phyloP scores from a whole-genome alignment of 805 yeast species.

The Sugiyamaella qingdaonensis region DNA sequence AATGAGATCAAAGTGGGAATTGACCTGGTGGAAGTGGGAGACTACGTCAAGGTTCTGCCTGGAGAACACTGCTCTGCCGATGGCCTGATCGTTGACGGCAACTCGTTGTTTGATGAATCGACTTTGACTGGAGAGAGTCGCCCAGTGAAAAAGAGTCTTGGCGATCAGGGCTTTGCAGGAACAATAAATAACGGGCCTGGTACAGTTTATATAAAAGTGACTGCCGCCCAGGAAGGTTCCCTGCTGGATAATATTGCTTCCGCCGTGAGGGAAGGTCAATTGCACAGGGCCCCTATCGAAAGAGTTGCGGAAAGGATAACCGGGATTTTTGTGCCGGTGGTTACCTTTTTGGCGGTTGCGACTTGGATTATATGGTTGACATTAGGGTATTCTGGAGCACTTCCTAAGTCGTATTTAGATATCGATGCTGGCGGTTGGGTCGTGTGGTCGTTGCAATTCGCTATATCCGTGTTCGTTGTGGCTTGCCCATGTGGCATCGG shows the following conservation, averaged over 20 bases:
- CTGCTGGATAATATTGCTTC: slow-evolving; percentile 64
- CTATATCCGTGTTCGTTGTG: slow-evolving; percentile 74
- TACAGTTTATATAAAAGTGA: slow-evolving; percentile 51
- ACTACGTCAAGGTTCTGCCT: slow-evolving; percentile 47
- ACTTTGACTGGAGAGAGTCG: slow-evolving; percentile 81
- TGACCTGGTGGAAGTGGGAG: slow-evolving; percentile 76
- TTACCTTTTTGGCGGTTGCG: slow-evolving; percentile 52
- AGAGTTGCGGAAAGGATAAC: slow-evolving; percentile 64
- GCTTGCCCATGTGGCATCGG: slow-evolving; percentile 89
- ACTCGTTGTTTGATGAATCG: slow-evolving; percentile 81
- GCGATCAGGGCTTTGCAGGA: slow-evolving; percentile 70
- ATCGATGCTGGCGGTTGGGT: slow-evolving; percentile 70
- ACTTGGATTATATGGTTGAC: slow-evolving; percentile 70
- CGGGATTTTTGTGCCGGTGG: slow-evolving; percentile 68
- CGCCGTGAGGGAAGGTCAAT: slow-evolving; percentile 69
- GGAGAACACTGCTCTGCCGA: slow-evolving; percentile 67
- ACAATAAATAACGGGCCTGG: slow-evolving; percentile 60
- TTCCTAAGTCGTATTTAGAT: slow-evolving; percentile 56
- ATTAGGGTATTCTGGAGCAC: slow-evolving; percentile 49
- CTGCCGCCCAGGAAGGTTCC: slow-evolving; percentile 59
- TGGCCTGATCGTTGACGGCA: slow-evolving; percentile 63
- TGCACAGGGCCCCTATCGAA: slow-evolving; percentile 70
- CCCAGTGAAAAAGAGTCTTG: slow-evolving; percentile 53
- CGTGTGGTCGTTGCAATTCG: slow-evolving; percentile 72
- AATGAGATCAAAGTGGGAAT: slow-evolving; percentile 20